These are phyloP conservation scores for Globisporangium orthogonon DNA, from an alignment of 352 stramenopile genomes.

Conservation along the genomic window DNA sequence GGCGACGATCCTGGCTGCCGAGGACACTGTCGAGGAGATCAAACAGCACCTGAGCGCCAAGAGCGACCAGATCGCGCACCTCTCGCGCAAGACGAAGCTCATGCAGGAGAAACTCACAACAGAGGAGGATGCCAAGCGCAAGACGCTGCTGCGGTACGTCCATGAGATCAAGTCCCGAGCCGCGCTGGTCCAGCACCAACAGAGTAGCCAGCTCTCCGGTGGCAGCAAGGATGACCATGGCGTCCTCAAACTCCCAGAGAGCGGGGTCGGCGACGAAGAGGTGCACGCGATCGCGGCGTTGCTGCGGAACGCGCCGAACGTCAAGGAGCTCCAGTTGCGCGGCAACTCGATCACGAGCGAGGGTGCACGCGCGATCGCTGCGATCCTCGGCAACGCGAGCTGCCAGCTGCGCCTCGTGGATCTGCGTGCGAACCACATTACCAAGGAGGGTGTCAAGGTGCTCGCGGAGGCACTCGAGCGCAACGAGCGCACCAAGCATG, in stretches of 20 bases:
- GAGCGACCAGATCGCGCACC: slow-evolving; percentile 80
- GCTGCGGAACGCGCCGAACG: slow-evolving; percentile 82
- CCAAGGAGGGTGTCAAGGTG: slow-evolving; percentile 88
- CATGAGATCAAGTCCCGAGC: slow-evolving; percentile 88
- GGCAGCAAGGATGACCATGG: slow-evolving; percentile 14
- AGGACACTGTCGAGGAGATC: slow-evolving; percentile 61
- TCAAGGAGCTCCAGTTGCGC: slow-evolving; percentile 92
- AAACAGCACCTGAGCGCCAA: slow-evolving; percentile 44
- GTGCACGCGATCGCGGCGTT: slow-evolving; percentile 92
- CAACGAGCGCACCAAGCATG: slow-evolving; percentile 90
- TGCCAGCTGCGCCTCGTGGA: slow-evolving; percentile 86
- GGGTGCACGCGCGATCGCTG: slow-evolving; percentile 90
- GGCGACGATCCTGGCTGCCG: slow-evolving; percentile 53
- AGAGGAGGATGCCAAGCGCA: slow-evolving; percentile 94
- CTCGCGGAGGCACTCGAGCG: slow-evolving; percentile 93
- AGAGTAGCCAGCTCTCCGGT: slow-evolving; percentile 1
- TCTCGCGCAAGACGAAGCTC: slow-evolving; percentile 58
- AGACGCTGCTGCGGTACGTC: slow-evolving; percentile 93
- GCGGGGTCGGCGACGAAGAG: slow-evolving; percentile 92
- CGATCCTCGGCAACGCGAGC: slow-evolving; percentile 77
- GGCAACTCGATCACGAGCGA: slow-evolving; percentile 90
- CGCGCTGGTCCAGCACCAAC: slow-evolving; percentile 11
- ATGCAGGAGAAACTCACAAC: slow-evolving; percentile 81
- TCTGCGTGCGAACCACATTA: slow-evolving; percentile 89
- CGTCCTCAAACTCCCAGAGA: slow-evolving; percentile 82